Base-by-base conservation (phyloP, 1,139 yeast genomes). In the Yamadazyma trypodendri region DNA sequence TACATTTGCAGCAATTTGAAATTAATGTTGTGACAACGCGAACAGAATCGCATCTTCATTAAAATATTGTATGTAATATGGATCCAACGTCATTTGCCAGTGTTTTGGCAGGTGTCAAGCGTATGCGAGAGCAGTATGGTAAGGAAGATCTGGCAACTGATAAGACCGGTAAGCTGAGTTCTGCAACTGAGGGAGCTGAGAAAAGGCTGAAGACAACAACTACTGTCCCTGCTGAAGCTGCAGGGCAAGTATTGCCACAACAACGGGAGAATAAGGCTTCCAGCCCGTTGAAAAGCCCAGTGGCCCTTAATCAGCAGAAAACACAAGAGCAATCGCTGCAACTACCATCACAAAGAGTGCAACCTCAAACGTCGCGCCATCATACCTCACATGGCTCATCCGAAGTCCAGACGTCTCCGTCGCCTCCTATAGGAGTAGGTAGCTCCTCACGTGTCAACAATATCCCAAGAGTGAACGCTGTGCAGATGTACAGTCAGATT, bases 81-180 rank as follows among this genome's bases (percentile, higher is more conserved):
- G 81, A 78, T 49, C 61, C 81, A 1, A 72, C 82, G 2, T 81
- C 87, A 1, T 81, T 80, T 55, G 76, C 80, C 33, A 78, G 83
- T 51, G 79, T 81, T 28, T 54, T 81, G 34, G 85, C 80, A 1
- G 84, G 83, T 13, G 85, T 80, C 3, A 66, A 75, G 51, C 70
- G 72, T 35, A 69, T 80, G 63, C 56, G 75, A 39, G 70, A 69
- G 39, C 55, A 56, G 41, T 56, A 55, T 40, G 63, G 57, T 6
- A 48, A 43, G 2, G 31, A 33, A 22, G 33, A 36, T n/a, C 28
- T 12, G 28, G 14, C 15, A n/a, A n/a, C n/a, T n/a, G n/a, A n/a
- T n/a, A n/a, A n/a, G n/a, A n/a, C n/a, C n/a, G n/a, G n/a, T n/a
- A n/a, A n/a, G n/a, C n/a, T n/a, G n/a, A n/a, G n/a, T n/a, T 18